These are phyloP conservation scores for Fusarium nurragi DNA, from an alignment of 2,329 filamentous ascomycete genomes.

Conservation along the genomic window DNA sequence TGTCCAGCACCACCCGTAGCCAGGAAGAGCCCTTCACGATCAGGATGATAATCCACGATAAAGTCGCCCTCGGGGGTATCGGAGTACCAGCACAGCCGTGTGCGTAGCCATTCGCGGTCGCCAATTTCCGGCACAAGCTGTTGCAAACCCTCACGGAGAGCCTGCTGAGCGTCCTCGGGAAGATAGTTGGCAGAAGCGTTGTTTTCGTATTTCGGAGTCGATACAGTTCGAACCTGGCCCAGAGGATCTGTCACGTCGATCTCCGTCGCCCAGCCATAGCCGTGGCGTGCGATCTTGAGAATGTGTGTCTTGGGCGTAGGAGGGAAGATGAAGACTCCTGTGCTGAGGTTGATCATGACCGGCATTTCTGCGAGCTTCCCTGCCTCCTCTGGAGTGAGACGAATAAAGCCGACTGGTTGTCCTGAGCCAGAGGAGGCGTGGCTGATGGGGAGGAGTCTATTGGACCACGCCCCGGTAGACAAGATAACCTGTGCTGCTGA, in stretches of 20 bases:
- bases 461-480: constrained; percentile 75
- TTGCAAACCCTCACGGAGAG: constrained; percentile 60
- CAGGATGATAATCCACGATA: constrained; percentile 66
- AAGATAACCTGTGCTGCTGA: constrained; percentile 69
- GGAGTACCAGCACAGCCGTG: constrained; percentile 71
- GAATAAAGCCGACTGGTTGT: constrained; percentile 72
- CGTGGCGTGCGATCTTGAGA: constrained; percentile 70
- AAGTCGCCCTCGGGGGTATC: constrained; percentile 73
- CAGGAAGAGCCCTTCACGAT: constrained; percentile 56
- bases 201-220: constrained; percentile 48
- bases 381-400: constrained; percentile 68
- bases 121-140: constrained; percentile 65
- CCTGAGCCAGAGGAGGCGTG: constrained; percentile 71
- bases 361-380: constrained; percentile 62
- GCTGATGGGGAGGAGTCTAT: constrained; percentile 62
- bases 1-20: constrained; percentile 53
- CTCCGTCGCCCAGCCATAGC: constrained; percentile 61
- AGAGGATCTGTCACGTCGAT: constrained; percentile 30
- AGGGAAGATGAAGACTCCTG: constrained; percentile 65
- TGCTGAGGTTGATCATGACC: constrained; percentile 65
- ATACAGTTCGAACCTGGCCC: constrained; percentile 39
- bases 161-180: constrained; percentile 61
- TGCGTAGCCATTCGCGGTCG: constrained; percentile 60
- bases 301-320: constrained; percentile 57
- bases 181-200: constrained; percentile 55